These are phyloP conservation scores for Cucurbita maxima DNA, from an alignment of 306 rosid species.

Conservation along the genomic window DNA sequence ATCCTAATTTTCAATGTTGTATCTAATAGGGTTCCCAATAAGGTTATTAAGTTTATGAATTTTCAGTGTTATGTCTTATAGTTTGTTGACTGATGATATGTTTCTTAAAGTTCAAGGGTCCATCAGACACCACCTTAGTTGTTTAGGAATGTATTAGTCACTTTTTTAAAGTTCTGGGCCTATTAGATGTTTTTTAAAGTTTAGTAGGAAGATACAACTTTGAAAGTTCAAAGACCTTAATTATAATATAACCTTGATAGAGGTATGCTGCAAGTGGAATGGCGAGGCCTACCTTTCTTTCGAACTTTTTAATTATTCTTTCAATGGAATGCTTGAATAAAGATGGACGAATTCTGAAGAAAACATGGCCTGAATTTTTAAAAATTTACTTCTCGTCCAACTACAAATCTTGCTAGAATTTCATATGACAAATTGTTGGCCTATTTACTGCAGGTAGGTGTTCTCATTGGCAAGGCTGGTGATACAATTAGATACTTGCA, in stretches of 20 bases:
- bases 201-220: background rate
- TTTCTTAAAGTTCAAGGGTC: background rate
- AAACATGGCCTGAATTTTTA: background rate
- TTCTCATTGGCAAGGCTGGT: slow-evolving; percentile 96
- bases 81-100: background rate
- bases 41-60: background rate
- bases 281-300: background rate
- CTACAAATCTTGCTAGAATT: background rate
- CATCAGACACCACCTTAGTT: background rate
- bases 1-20: background rate
- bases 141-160: background rate
- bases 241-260: background rate
- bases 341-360: background rate
- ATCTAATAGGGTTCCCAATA: background rate
- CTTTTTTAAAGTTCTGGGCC: background rate
- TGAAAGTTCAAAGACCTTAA: background rate
- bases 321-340: background rate
- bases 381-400: background rate
- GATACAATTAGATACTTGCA: slow-evolving; percentile 84
- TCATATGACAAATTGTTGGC: background rate
- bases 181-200: background rate
- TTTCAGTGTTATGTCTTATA: background rate
- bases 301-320: background rate
- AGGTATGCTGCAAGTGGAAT: background rate
- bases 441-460: slow-evolving; percentile 67